A percentile compares a stretch with the other conserved stretches of the same genome.
Evolutionary conservation across 176 grass and related monocot genomes (phyloP).

Genomic region (Panicum miliaceum): DNA sequence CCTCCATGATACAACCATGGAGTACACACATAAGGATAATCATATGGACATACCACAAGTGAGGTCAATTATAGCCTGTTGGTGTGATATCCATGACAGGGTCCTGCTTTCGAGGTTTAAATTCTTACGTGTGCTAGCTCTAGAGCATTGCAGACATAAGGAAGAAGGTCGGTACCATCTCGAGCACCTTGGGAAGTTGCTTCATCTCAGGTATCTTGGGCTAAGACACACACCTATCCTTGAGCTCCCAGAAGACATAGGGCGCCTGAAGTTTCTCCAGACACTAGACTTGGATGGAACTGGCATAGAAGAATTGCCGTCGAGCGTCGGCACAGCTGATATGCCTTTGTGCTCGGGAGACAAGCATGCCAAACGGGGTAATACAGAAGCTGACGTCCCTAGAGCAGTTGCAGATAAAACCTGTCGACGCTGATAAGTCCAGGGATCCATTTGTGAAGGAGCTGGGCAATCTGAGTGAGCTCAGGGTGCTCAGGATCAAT

Average conservation of each 20-base stretch:
- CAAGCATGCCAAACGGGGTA: background rate
- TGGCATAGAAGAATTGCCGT: no score
- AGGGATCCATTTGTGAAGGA: background rate
- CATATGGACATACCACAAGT: background rate
- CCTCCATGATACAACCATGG: no score
- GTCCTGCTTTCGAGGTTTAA: background rate
- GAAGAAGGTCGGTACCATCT: background rate
- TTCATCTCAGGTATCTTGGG: background rate
- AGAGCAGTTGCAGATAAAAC: background rate
- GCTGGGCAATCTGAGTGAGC: background rate
- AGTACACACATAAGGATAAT: no score
- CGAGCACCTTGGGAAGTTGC: background rate
- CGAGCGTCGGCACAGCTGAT: no score
- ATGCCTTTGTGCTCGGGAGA: background rate
- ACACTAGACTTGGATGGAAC: background rate
- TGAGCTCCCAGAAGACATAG: no score
- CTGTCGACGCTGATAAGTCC: background rate
- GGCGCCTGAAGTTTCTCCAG: no score
- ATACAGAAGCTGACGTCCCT: background rate
- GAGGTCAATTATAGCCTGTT: background rate
- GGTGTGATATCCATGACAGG: fast-evolving
- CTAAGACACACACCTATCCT: no score
- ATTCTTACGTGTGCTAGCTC: background rate
- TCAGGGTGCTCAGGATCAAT: background rate
- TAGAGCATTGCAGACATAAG: background rate